Conservation (phyloP, 345 rosid genomes). For the Eucalyptus polybractea region DNA sequence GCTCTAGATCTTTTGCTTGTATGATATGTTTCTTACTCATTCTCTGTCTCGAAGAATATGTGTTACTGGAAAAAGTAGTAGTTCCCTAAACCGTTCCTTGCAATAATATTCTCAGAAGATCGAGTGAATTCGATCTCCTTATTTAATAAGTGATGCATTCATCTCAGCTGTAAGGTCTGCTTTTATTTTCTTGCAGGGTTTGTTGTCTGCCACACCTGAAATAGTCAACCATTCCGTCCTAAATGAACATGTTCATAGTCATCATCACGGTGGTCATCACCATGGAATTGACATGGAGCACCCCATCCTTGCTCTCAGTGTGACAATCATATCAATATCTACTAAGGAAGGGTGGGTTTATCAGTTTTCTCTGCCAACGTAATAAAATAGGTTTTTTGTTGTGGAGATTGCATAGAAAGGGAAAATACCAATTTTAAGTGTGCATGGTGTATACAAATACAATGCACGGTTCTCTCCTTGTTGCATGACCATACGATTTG, state of each 20-base stretch:
- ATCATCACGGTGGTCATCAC: slow-evolving; percentile 37
- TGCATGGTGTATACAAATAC: not conserved
- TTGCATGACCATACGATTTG: not conserved
- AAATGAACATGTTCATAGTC: slow-evolving; percentile 20
- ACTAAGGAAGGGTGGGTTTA: slow-evolving; percentile 68
- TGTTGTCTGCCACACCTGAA: slow-evolving; percentile 41
- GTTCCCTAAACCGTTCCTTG: not conserved
- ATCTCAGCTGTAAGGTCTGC: not conserved
- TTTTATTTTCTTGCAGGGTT: slow-evolving; percentile 24
- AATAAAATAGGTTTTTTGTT: not conserved
- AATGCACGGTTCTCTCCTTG: not conserved
- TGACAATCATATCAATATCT: slow-evolving; percentile 71
- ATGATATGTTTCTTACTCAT: not conserved
- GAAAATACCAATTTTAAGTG: not conserved
- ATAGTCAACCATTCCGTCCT: slow-evolving; percentile 13
- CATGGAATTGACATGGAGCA: slow-evolving; percentile 78
- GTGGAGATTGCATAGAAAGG: not conserved
- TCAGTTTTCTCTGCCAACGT: not conserved
- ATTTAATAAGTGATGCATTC: not conserved
- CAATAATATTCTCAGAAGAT: not conserved
- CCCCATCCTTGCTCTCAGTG: slow-evolving; percentile 65
- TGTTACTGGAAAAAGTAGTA: not conserved
- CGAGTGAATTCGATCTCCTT: not conserved
- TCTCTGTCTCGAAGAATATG: not conserved
- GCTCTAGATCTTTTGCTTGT: slow-evolving; percentile 58